Base-by-base conservation (phyloP, 1,284 basidiomycete species). In the Irpex sp. region DNA sequence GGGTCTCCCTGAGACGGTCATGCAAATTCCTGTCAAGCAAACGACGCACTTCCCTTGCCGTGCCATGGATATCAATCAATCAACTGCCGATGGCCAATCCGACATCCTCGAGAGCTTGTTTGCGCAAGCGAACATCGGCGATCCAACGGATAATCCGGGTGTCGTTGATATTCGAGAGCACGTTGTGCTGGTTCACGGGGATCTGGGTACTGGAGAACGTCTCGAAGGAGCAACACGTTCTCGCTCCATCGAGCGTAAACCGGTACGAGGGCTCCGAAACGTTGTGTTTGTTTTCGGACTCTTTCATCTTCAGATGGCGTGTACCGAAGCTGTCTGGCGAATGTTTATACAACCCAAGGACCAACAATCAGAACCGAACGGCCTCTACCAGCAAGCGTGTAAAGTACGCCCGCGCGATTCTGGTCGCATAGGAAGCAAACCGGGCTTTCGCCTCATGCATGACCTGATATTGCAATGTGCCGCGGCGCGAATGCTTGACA, bases 221-320 rank as follows among this genome's bases (percentile, higher is more conserved):
- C 37, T 76, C 2, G 58, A 61, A 3, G 67, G 64, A 4, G 13
- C 71, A 0, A 57, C 60, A 33, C 33, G 61, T 21, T 68, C 66
- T 0, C 66, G 76, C 1, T 33, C 65, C 1, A 66, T 69, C 1
- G 76, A 78, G 53, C 11, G 36, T 1, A 70, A 65, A 65, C 67
- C 6, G 73, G 75, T 53, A 11, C 35, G 4, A 69, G 65, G 63
- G 6, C 62, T 75, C 2, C 74, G 75, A 55, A 68, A 61, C 43
- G 63, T 77, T 0, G 67, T 77, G 6, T 74, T 71, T 58, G 65
- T 77, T 0, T 56, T 71, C 6, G 77, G 78, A 0, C 65, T 78
- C 1, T 79, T 79, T 57, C 78, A 80, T 50, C 62, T 75, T 31
- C 74, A 76, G 63, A 79, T 79, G 78, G 77, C 76, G 0, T 71